Evolutionary conservation across 441 rosid species (phyloP).

Genomic region (Kokia cookei): DNA sequence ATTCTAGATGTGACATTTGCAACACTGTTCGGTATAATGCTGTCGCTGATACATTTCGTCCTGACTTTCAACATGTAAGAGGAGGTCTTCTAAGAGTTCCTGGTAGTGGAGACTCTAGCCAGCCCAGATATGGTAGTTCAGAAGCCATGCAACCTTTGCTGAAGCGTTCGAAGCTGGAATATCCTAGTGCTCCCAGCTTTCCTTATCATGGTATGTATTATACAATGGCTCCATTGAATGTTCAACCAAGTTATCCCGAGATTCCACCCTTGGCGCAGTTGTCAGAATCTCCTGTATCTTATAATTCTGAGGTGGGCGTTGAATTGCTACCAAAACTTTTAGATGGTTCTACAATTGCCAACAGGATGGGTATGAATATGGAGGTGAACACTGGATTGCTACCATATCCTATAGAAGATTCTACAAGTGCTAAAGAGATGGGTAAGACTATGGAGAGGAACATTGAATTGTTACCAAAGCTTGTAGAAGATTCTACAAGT

Average conservation of each 20-base stretch:
- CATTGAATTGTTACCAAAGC: neutral
- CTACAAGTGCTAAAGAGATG: neutral
- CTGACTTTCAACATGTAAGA: neutral
- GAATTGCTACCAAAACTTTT: no score
- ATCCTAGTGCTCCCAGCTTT: slow-evolving; percentile 8
- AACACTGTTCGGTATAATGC: slow-evolving; percentile 13
- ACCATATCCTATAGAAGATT: neutral
- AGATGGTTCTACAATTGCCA: no score
- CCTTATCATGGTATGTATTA: slow-evolving; percentile 16
- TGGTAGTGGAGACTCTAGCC: slow-evolving; percentile 1
- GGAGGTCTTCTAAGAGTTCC: neutral
- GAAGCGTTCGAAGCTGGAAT: slow-evolving; percentile 32
- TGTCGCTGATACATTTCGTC: neutral
- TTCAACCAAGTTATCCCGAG: slow-evolving; percentile 18
- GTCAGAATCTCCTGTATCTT: slow-evolving; percentile 35
- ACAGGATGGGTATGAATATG: no score
- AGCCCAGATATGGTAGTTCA: slow-evolving; percentile 6
- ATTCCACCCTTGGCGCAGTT: slow-evolving; percentile 26
- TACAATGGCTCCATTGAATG: slow-evolving; percentile 8
- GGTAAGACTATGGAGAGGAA: neutral
- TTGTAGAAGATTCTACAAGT: neutral
- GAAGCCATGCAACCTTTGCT: slow-evolving; percentile 15
- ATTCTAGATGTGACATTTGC: slow-evolving; percentile 20
- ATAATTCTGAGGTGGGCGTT: slow-evolving; percentile 19
- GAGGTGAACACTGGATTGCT: slow-evolving; percentile 13